phyloP scores from a whole-genome alignment of 2,329 filamentous ascomycete species.

The Elsinoe arachidis region DNA sequence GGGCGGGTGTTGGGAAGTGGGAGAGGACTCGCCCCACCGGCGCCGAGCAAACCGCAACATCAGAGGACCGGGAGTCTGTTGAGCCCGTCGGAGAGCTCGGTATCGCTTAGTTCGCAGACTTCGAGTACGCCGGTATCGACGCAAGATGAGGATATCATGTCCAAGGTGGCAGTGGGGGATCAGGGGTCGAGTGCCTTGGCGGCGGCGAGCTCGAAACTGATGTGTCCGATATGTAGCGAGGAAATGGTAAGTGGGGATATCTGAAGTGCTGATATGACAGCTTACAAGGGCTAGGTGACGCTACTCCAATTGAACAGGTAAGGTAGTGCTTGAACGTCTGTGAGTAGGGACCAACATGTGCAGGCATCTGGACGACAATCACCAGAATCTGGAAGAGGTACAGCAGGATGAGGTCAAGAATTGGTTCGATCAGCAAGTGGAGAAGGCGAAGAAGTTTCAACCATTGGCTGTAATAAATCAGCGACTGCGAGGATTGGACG shows the following conservation, averaged over 20 bases:
- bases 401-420: slow-evolving; percentile 93
- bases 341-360: neutral
- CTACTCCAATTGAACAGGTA: slow-evolving; percentile 82
- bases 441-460: slow-evolving; percentile 88
- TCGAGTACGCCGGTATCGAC: slow-evolving; percentile 64
- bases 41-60: slow-evolving; percentile 36
- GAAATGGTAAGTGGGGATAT: slow-evolving; percentile 63
- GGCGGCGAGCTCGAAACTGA: slow-evolving; percentile 57
- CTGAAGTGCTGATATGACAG: neutral
- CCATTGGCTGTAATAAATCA: slow-evolving; percentile 86
- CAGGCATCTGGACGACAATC: slow-evolving; percentile 76
- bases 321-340: slow-evolving; percentile 14
- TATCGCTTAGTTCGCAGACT: slow-evolving; percentile 67
- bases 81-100: slow-evolving; percentile 61
- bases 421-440: slow-evolving; percentile 92
- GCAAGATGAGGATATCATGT: slow-evolving; percentile 67
- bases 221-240: slow-evolving; percentile 96
- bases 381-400: slow-evolving; percentile 79
- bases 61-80: slow-evolving; percentile 41
- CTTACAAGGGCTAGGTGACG: slow-evolving; percentile 56
- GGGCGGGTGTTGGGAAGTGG: slow-evolving; percentile 85
- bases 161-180: slow-evolving; percentile 66
- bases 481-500: slow-evolving; percentile 83
- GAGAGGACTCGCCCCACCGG: slow-evolving; percentile 64
- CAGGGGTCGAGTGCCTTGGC: slow-evolving; percentile 47